These are phyloP conservation scores for Pestalotiopsis sp. DNA, from an alignment of 2,329 filamentous ascomycete genomes.

Conservation along the genomic window DNA sequence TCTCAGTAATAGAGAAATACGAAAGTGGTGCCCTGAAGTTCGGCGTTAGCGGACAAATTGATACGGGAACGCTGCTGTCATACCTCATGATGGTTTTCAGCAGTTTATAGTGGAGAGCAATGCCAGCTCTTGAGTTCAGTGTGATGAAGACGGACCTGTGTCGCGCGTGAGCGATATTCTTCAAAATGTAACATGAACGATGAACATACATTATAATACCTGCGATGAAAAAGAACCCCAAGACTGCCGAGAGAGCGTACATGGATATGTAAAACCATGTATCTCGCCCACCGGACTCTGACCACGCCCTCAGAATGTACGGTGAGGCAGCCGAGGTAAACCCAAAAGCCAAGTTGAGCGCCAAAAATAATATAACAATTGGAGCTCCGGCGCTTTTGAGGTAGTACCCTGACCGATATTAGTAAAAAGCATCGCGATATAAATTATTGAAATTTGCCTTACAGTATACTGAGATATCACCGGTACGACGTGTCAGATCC, in stretches of 20 bases:
- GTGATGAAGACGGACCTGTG: neutral
- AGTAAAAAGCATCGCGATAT: neutral
- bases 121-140: neutral
- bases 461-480: conserved; percentile 2
- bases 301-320: conserved; percentile 2
- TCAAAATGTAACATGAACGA: neutral
- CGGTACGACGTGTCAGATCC: neutral
- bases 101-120: conserved; percentile 3
- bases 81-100: conserved; percentile 6
- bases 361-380: neutral
- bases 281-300: neutral
- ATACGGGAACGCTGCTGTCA: neutral
- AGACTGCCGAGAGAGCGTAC: neutral
- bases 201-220: neutral
- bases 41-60: neutral
- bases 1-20: neutral
- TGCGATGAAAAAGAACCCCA: neutral
- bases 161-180: neutral
- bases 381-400: neutral
- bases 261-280: neutral
- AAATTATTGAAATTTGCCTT: neutral
- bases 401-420: neutral
- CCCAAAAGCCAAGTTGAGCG: neutral
- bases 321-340: neutral
- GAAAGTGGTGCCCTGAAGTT: neutral